Base-by-base conservation (phyloP, 768 basidiomycete species). In the Cystobasidium tubakii region DNA sequence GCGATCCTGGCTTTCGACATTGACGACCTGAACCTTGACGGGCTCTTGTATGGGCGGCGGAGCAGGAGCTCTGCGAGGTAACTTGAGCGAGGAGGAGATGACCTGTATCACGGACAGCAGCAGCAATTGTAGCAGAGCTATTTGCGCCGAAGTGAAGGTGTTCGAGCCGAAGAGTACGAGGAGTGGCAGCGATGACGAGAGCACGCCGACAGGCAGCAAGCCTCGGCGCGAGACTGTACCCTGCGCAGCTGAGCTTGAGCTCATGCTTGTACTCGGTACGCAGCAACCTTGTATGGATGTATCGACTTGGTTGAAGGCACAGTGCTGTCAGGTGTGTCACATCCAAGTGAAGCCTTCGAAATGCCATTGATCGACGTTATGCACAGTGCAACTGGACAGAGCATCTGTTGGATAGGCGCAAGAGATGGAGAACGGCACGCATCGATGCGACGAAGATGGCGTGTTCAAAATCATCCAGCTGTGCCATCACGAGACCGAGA, bases 1-100 rank as follows among this genome's bases (percentile, higher is more conserved):
- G 15, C 57, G 29, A 7, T 64, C 9, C 23, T 25, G 23, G 9
- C n/a, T 25, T 64, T 27, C 27, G 27, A n/a, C 23, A 54, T 44
- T 69, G 42, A 69, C n/a, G 25, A 53, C 66, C 29, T 69, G 46
- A 4, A 46, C 66, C 36, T 65, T 65, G 63, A 65, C 39, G n/a
- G 63, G 63, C 39, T 65, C 57, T 25, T 23, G 57, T 60, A 60
- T 60, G 29, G 57, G 15, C 2, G 57, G 57, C 29, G 57, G 13
- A 6, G 63, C 2, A 23, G 34, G 63, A 9, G 36, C 25, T 42
- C 39, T 65, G 31, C 63, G 63, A 10, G 63, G 36, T 1, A 39
- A 7, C 63, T 65, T 65, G 63, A 65, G 43, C 10, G 25, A 27
- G 7, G 43, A 42, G 7, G 63, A 39, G 4, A 65, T 10, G 10